Conservation (phyloP, 352 stramenopile species). For the Phytophthora crassamura region DNA sequence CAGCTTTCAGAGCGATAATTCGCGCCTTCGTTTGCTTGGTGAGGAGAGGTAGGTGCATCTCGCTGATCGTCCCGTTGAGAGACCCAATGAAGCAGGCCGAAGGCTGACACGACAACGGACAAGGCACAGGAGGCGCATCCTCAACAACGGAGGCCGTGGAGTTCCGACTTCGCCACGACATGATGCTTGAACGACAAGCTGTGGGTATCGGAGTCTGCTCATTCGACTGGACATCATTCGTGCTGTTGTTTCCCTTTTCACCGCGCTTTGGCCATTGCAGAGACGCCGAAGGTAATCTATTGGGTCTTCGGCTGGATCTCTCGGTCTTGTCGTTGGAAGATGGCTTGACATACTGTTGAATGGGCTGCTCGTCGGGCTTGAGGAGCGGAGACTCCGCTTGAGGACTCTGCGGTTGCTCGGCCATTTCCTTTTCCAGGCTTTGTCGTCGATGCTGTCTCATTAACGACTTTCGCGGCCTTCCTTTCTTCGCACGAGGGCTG, state of each 20-base stretch:
- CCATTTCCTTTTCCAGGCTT: slow-evolving; percentile 15
- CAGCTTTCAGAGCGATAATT: slow-evolving; percentile 27
- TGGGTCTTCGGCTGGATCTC: slow-evolving; percentile 4
- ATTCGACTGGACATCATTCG: slow-evolving; percentile 8
- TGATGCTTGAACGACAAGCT: slow-evolving; percentile 22
- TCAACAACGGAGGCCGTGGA: slow-evolving; percentile 26
- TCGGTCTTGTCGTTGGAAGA: neutral
- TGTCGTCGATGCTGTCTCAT: slow-evolving; percentile 27
- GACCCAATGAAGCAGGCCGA: slow-evolving; percentile 36
- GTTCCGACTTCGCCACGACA: slow-evolving; percentile 32
- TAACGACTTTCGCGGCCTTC: slow-evolving; percentile 24
- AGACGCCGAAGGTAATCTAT: slow-evolving; percentile 2
- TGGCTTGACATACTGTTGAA: neutral
- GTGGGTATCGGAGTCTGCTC: slow-evolving; percentile 13
- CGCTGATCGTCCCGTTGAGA: slow-evolving; percentile 34
- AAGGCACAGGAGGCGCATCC: slow-evolving; percentile 18
- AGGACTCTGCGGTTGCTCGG: slow-evolving; percentile 23
- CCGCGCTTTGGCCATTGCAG: slow-evolving; percentile 14
- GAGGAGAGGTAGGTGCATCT: slow-evolving; percentile 33
- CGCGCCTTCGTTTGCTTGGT: slow-evolving; percentile 28
- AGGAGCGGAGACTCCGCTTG: slow-evolving; percentile 51
- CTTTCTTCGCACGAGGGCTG: slow-evolving; percentile 3
- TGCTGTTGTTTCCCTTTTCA: slow-evolving; percentile 8
- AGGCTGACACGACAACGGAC: slow-evolving; percentile 28
- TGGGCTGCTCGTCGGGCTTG: slow-evolving; percentile 12